phyloP scores from a whole-genome alignment of 1,139 yeast genomes.

The Kurtzmaniella quercitrusa region DNA sequence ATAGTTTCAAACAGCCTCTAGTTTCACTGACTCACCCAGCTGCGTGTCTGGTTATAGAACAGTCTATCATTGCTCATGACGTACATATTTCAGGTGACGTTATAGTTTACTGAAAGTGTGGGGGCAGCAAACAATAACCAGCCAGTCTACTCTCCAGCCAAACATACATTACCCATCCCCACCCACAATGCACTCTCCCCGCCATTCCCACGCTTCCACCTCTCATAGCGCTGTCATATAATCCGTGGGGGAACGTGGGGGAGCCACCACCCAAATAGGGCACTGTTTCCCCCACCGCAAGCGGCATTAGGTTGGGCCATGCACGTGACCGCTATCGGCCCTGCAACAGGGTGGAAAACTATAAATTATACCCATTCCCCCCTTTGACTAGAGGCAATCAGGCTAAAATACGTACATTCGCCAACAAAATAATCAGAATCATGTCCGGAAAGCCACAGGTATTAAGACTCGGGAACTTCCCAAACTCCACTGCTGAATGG shows the following conservation, averaged over 20 bases:
- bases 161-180: no score
- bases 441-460: slow-evolving; percentile 43
- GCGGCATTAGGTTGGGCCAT: background rate
- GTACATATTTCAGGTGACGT: no score
- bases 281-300: background rate
- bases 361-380: background rate
- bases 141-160: no score
- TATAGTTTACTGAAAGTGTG: no score
- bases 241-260: background rate
- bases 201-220: slow-evolving; percentile 3
- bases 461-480: slow-evolving; percentile 53
- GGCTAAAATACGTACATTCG: background rate
- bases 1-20: no score
- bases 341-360: background rate
- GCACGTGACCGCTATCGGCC: background rate
- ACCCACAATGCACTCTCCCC: no score
- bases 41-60: no score
- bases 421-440: background rate
- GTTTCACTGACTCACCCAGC: no score
- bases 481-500: slow-evolving; percentile 58
- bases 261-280: background rate
- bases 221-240: slow-evolving; percentile 10
- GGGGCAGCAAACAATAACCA: no score
- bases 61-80: no score
- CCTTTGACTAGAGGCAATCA: background rate